These are phyloP conservation scores for Tricholoma bakamatsutake DNA, from an alignment of 768 basidiomycete species.

Conservation along the genomic window DNA sequence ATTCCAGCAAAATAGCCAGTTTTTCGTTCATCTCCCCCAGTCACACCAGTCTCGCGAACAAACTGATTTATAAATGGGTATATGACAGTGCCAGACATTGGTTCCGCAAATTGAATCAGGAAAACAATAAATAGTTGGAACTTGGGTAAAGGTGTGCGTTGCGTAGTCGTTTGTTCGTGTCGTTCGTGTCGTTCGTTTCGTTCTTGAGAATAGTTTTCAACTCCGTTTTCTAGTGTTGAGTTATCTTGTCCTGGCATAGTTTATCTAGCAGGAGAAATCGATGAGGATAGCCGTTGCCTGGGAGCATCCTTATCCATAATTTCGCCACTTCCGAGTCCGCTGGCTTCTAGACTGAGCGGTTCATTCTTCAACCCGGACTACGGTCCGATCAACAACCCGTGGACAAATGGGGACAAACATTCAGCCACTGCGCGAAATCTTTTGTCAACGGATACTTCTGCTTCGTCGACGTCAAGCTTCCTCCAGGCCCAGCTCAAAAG, in stretches of 20 bases:
- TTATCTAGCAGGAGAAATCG: too few species aligned
- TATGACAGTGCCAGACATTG: conserved; percentile 37
- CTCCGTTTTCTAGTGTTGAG: too few species aligned
- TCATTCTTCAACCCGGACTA: neutral
- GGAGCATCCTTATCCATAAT: too few species aligned
- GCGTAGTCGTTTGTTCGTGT: neutral
- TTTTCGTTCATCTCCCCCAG: conserved; percentile 36
- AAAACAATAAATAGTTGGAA: conserved; percentile 33
- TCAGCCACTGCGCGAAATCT: conserved; percentile 14
- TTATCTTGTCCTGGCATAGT: too few species aligned
- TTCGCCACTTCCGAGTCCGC: too few species aligned
- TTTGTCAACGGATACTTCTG: conserved; percentile 6
- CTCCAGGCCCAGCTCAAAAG: conserved; percentile 33
- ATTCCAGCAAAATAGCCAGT: conserved; percentile 46
- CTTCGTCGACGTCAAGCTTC: conserved; percentile 36
- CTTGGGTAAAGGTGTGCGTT: conserved; percentile 34
- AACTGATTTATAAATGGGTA: conserved; percentile 44
- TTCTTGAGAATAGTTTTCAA: neutral
- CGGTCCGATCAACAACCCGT: neutral
- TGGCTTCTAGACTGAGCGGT: too few species aligned
- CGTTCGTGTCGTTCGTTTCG: neutral
- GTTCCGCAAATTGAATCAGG: conserved; percentile 38
- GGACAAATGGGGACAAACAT: conserved; percentile 10
- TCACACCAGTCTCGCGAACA: conserved; percentile 39
- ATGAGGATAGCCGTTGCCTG: too few species aligned